Evolutionary conservation across 1,284 basidiomycete genomes (phyloP), one percentile per base, ranked within the genome.

Genomic region (Sporisorium graminicola): DNA sequence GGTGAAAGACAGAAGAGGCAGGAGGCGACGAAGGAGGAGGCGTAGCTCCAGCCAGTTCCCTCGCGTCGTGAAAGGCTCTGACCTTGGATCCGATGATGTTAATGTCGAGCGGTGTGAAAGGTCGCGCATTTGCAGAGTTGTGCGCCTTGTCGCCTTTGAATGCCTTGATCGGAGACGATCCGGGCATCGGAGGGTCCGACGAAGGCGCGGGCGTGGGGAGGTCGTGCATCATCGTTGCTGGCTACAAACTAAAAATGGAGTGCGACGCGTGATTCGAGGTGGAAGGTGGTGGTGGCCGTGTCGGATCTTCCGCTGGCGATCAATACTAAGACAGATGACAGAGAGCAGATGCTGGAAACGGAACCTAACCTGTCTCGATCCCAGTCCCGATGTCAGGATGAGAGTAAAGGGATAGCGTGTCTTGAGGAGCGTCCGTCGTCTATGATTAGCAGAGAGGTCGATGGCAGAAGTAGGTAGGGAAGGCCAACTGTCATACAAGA

Each of bases 191-290:
- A 61, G 74, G 64, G 52, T 76, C 74, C 74, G 74, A 76, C 46
- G 74, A 76, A 8, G 74, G 74, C 7, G 67, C 74, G n/a, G 74
- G 74, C 43, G 74, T 76, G 57, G 64, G 73, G 57, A 75, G 64
- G 44, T 75, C 67, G 64, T 75, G 73, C 73, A 75, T 75, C 67
- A 75, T 75, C 29, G 24, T 62, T 29, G 20, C 16, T 47, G 43
- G 26, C 44, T 33, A 47, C 22, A 44, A n/a, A n/a, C n/a, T n/a
- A n/a, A n/a, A n/a, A n/a, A 8, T 43, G 12, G 13, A 33, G 8
- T 5, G 27, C 5, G 47, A 29, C 16, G 26, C 27, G 47, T 49
- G 47, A n/a, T 18, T 8, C 9, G 29, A 40, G 37, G 16, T 40
- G 37, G 16, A 40, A 40, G 18, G n/a, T 5, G 16, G 16, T 40